These are phyloP conservation scores for Primulina eburnea DNA, from an alignment of 257 asterid species.

Conservation along the genomic window DNA sequence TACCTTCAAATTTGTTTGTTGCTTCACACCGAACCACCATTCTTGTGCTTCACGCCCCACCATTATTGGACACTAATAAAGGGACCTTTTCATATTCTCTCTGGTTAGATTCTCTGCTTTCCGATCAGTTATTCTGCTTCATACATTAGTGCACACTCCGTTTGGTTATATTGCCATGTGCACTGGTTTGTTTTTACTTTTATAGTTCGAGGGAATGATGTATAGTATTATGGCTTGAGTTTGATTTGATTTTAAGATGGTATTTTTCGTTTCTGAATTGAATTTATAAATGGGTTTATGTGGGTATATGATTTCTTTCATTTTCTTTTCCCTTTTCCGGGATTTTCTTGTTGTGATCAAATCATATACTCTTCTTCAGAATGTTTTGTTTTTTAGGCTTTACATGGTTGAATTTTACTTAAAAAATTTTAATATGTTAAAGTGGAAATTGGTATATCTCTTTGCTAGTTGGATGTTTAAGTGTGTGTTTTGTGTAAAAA, in stretches of 20 bases:
- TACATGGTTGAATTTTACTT: too few relatives aligned
- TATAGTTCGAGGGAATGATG: neutral
- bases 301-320: neutral
- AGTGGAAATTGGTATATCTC: too few relatives aligned
- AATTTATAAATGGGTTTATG: neutral
- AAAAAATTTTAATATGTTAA: too few relatives aligned
- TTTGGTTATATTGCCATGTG: too few relatives aligned
- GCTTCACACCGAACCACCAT: neutral
- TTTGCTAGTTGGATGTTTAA: too few relatives aligned
- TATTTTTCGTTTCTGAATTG: neutral
- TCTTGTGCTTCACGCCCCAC: neutral
- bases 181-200: neutral
- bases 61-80: neutral
- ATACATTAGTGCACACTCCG: neutral
- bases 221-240: neutral
- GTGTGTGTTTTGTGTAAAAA: too few relatives aligned
- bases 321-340: neutral
- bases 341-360: neutral
- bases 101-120: neutral
- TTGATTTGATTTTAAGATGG: neutral
- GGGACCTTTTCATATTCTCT: neutral
- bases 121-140: neutral
- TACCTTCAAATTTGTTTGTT: too few relatives aligned
- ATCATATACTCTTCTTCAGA: too few relatives aligned
- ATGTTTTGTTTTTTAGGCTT: too few relatives aligned